Conservation (phyloP, 2,329 filamentous ascomycete species). For the Penicillium sp. region DNA sequence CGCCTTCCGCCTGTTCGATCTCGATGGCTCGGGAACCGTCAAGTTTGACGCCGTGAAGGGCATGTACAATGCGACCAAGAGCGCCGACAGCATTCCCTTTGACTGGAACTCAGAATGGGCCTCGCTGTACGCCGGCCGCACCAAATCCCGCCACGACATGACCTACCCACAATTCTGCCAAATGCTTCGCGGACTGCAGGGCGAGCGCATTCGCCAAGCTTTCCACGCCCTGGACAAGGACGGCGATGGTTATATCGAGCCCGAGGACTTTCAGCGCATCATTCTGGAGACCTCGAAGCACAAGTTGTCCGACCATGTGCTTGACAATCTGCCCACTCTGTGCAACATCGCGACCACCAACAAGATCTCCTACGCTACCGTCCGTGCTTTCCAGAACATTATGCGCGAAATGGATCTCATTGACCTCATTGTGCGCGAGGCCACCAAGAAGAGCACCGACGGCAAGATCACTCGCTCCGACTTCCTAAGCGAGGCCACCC, state of each 20-base stretch:
- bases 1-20: constrained; percentile 92
- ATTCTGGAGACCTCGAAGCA: constrained; percentile 88
- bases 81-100: constrained; percentile 78
- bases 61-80: constrained; percentile 83
- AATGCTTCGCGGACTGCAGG: constrained; percentile 93
- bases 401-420: constrained; percentile 97
- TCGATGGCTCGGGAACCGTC: constrained; percentile 74
- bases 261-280: constrained; percentile 93
- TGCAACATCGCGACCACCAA: constrained; percentile 89
- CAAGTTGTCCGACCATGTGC: constrained; percentile 93
- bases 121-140: constrained; percentile 83
- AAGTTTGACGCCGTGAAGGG: constrained; percentile 84
- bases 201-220: constrained; percentile 90
- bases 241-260: constrained; percentile 89
- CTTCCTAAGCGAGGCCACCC: constrained; percentile 89
- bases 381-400: constrained; percentile 96
- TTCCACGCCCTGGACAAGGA: constrained; percentile 90
- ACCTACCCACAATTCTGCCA: constrained; percentile 96
- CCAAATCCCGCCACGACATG: constrained; percentile 81
- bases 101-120: constrained; percentile 98
- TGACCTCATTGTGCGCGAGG: constrained; percentile 85
- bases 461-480: constrained; percentile 91
- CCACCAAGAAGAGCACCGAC: constrained; percentile 74
- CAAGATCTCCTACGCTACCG: constrained; percentile 96
- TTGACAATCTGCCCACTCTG: constrained; percentile 83